Conservation (phyloP, 2,329 filamentous ascomycete genomes). For the Laburnicola sp. region DNA sequence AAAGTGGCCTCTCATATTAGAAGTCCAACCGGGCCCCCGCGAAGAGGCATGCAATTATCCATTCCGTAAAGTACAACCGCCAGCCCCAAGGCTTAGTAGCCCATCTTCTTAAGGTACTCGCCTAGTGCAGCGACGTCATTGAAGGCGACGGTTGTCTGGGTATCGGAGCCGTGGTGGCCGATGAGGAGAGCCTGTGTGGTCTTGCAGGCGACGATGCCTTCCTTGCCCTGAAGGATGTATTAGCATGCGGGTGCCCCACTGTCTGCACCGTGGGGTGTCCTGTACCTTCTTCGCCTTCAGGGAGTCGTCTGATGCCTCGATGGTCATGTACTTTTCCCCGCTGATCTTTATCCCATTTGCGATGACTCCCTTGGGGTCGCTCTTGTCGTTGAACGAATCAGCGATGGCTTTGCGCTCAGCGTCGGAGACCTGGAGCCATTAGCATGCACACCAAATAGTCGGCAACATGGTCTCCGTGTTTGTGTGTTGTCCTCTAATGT, state of each 20-base stretch:
- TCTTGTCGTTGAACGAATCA: constrained; percentile 56
- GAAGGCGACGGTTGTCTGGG: constrained; percentile 74
- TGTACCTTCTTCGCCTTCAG: constrained; percentile 85
- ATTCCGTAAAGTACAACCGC: constrained; percentile 39
- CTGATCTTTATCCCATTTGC: constrained; percentile 73
- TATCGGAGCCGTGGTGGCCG: constrained; percentile 77
- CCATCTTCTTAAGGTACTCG: constrained; percentile 79
- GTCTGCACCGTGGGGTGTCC: neutral
- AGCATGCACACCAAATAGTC: constrained; percentile 1
- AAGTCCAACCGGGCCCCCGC: constrained; percentile 8
- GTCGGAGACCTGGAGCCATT: constrained; percentile 51
- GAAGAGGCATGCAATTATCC: constrained; percentile 42
- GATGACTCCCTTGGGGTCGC: constrained; percentile 67
- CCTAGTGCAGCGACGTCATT: constrained; percentile 80
- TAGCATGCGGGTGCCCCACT: constrained; percentile 4
- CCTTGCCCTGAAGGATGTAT: constrained; percentile 63
- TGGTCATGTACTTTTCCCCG: constrained; percentile 76
- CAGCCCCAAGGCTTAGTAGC: constrained; percentile 62
- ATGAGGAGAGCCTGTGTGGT: constrained; percentile 87
- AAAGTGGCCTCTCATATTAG: neutral
- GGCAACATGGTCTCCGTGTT: too few species aligned
- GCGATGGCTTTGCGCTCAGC: constrained; percentile 61
- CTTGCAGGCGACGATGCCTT: constrained; percentile 81
- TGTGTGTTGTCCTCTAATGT: too few species aligned
- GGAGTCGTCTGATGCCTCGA: constrained; percentile 74